Evolutionary conservation across 805 yeast species (phyloP).

Genomic region (Teunomyces panamensis): DNA sequence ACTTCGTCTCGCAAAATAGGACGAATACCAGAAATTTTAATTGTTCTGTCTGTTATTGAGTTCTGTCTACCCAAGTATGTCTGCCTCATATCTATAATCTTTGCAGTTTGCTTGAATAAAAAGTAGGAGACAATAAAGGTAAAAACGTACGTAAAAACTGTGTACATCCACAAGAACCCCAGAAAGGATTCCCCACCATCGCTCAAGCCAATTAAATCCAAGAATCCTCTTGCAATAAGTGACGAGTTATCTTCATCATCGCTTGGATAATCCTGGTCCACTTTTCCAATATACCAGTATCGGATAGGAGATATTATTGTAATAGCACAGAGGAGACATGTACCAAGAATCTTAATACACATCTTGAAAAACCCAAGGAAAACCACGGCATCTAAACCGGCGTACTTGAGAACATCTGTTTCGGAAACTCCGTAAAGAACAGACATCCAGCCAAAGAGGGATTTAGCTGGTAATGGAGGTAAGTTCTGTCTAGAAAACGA

Average conservation of each 20-base stretch:
- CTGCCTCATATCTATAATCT: constrained; percentile 78
- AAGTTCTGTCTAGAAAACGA: constrained; percentile 46
- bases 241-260: constrained; percentile 17
- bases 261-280: constrained; percentile 42
- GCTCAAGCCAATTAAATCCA: background rate
- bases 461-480: constrained; percentile 54
- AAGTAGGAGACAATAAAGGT: constrained; percentile 62
- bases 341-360: constrained; percentile 66
- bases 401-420: constrained; percentile 75
- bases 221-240: background rate
- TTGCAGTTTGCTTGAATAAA: constrained; percentile 65
- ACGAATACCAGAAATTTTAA: constrained; percentile 85
- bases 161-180: constrained; percentile 79
- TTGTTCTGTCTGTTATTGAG: constrained; percentile 88
- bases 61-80: constrained; percentile 78
- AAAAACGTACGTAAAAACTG: constrained; percentile 81
- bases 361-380: constrained; percentile 87
- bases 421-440: constrained; percentile 65
- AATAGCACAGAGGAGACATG: constrained; percentile 68
- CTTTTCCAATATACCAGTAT: constrained; percentile 76
- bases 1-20: constrained; percentile 69
- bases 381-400: constrained; percentile 94
- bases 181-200: constrained; percentile 35
- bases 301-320: constrained; percentile 81
- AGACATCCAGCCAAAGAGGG: constrained; percentile 80